These are phyloP conservation scores for Pythium dissimile DNA, from an alignment of 352 stramenopile genomes.

Conservation along the genomic window DNA sequence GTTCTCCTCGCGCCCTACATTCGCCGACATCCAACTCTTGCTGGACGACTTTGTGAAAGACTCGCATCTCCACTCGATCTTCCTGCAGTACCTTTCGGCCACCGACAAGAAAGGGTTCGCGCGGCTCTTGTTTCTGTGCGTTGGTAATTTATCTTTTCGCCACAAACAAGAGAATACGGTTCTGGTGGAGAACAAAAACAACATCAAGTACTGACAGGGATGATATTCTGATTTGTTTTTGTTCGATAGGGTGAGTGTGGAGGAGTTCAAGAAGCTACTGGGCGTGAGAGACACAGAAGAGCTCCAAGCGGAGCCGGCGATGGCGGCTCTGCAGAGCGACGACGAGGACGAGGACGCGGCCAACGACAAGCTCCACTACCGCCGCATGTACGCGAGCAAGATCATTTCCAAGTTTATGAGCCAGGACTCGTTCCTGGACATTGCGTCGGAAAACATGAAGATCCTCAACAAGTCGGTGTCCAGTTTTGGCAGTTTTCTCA, in stretches of 20 bases:
- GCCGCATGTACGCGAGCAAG: constrained; percentile 76
- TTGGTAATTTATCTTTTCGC: background rate
- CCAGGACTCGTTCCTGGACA: constrained; percentile 77
- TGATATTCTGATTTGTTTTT: constrained; percentile 1
- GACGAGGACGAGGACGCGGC: constrained; percentile 22
- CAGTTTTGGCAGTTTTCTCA: constrained; percentile 70
- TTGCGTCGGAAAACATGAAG: constrained; percentile 66
- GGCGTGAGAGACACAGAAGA: constrained; percentile 14
- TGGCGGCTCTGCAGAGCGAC: constrained; percentile 8
- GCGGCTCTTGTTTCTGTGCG: constrained; percentile 73
- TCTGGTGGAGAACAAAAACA: background rate
- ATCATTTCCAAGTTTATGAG: constrained; percentile 88
- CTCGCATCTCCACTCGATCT: constrained; percentile 73
- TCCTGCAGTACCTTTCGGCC: constrained; percentile 72
- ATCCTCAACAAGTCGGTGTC: constrained; percentile 82
- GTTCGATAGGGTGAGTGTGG: constrained; percentile 58
- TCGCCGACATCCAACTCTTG: constrained; percentile 30
- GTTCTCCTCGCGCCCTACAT: constrained; percentile 6
- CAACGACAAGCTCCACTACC: constrained; percentile 28
- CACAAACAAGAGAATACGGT: too few species aligned
- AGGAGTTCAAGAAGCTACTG: constrained; percentile 85
- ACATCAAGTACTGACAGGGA: background rate
- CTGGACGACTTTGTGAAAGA: constrained; percentile 74
- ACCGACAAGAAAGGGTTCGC: constrained; percentile 71
- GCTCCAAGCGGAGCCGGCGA: constrained; percentile 7